phyloP scores from a whole-genome alignment of 441 rosid species.

The Aleurites moluccanus region DNA sequence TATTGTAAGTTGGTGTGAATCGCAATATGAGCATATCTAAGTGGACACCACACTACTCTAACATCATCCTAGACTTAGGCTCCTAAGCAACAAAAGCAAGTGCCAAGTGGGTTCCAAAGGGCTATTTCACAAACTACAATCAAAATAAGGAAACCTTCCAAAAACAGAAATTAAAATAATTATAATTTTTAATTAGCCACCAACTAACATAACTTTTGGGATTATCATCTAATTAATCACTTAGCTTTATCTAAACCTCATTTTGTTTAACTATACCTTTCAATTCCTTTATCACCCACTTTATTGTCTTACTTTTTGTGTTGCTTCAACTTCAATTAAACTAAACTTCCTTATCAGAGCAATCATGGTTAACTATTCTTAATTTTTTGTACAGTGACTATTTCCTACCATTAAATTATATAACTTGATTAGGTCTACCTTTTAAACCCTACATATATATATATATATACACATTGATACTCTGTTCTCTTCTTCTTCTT shows the following conservation, averaged over 20 bases:
- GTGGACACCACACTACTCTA: constrained; percentile 1
- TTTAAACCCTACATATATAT: constrained; percentile 1
- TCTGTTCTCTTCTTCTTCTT: too few species aligned
- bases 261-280: neutral
- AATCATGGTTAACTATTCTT: constrained; percentile 11
- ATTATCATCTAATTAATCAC: neutral
- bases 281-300: neutral
- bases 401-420: neutral
- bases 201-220: neutral
- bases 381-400: neutral
- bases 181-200: neutral
- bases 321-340: neutral
- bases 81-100: neutral
- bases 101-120: neutral
- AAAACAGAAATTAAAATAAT: neutral
- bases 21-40: neutral
- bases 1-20: neutral
- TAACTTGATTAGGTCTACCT: neutral
- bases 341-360: neutral
- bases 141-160: constrained; percentile 12
- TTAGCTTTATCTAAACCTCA: neutral
- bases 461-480: too few species aligned
- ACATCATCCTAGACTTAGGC: accelerated
- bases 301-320: neutral
- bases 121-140: neutral